Conservation (phyloP, 176 grass and related monocot genomes). For the Lolium multiflorum region DNA sequence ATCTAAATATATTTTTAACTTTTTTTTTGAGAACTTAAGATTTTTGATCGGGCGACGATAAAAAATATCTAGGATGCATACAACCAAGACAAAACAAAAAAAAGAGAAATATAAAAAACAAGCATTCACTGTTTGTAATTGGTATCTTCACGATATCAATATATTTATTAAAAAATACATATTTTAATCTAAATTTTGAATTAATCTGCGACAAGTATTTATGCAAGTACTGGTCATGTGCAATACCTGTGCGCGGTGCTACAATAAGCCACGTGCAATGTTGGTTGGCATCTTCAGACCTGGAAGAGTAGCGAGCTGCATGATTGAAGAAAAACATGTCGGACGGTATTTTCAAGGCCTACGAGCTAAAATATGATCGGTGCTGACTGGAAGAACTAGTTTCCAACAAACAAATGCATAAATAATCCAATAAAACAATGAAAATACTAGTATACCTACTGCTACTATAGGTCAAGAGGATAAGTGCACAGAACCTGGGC, state of each 20-base stretch:
- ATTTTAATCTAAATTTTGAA: no score
- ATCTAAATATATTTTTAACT: no score
- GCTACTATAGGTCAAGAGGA: neutral
- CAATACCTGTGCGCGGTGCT: neutral
- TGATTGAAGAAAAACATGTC: constrained; percentile 5
- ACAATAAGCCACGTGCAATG: neutral
- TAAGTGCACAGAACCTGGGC: neutral
- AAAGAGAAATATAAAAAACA: no score
- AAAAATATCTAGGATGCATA: no score
- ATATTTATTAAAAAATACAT: no score
- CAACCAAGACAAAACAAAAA: no score
- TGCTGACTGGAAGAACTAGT: neutral
- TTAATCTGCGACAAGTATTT: no score
- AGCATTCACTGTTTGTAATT: no score
- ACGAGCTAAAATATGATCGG: neutral
- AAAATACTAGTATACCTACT: neutral
- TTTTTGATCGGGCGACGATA: no score
- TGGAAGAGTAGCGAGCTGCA: neutral
- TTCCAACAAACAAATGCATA: neutral
- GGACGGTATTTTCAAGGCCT: neutral
- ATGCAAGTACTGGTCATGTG: neutral
- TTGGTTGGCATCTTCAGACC: neutral
- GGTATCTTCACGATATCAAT: no score
- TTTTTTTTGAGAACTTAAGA: no score
- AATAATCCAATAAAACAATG: neutral